Percentiles rank a stretch among this genome's conserved stretches.
These are phyloP conservation scores for Boletus pseudopeckii DNA, from an alignment of 768 basidiomycete genomes.

Conservation along the genomic window DNA sequence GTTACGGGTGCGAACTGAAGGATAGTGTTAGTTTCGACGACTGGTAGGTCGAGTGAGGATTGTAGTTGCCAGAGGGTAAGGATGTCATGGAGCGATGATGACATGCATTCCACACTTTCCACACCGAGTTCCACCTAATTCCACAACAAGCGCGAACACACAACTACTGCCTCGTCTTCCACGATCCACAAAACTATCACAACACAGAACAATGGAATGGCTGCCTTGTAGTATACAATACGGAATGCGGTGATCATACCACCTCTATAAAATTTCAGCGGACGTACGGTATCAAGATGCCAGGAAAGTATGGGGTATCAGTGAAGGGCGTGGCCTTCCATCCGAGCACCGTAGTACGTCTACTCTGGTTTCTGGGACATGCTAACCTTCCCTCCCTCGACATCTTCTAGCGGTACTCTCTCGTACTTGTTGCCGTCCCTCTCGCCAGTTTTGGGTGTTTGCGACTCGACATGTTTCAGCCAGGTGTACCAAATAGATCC, in stretches of 20 bases:
- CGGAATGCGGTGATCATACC: background rate
- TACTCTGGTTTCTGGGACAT: slow-evolving; percentile 30
- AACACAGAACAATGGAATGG: slow-evolving; percentile 1
- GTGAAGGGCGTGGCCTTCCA: slow-evolving; percentile 2
- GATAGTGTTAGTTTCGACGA: background rate
- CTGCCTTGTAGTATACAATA: slow-evolving; percentile 1
- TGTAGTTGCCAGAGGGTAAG: background rate
- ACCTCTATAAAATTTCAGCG: slow-evolving; percentile 11
- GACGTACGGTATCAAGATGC: slow-evolving; percentile 8
- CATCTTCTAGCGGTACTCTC: slow-evolving; percentile 59
- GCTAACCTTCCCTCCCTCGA: slow-evolving; percentile 47
- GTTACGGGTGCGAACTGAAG: background rate
- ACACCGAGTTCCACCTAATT: slow-evolving; percentile 6
- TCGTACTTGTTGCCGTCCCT: slow-evolving; percentile 44
- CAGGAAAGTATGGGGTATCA: slow-evolving; percentile 13
- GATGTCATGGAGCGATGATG: slow-evolving; percentile 15
- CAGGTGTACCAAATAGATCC: slow-evolving; percentile 88
- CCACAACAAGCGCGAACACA: background rate
- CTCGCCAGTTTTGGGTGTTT: slow-evolving; percentile 33
- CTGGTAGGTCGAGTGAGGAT: background rate
- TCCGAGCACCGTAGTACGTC: background rate
- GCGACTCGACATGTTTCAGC: slow-evolving; percentile 75
- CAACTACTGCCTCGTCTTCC: too few relatives aligned
- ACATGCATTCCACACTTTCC: slow-evolving; percentile 1
- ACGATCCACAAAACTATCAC: background rate